These are phyloP conservation scores for Cladophialophora immunda DNA, from an alignment of 2,329 filamentous ascomycete species.

Conservation along the genomic window DNA sequence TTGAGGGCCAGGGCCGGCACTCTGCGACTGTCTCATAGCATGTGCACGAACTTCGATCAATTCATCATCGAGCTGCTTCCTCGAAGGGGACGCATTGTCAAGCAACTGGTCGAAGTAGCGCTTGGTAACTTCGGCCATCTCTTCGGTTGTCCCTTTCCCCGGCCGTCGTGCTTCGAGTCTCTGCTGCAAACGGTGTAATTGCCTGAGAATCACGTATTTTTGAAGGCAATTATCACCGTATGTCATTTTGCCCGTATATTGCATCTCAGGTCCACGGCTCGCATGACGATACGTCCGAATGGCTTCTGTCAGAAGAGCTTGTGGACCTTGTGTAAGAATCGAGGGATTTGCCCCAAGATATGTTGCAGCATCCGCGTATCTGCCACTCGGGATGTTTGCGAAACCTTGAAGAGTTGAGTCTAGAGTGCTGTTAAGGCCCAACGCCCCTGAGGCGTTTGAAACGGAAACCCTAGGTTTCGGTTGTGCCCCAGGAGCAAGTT, in stretches of 20 bases:
- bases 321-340: neutral
- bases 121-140: neutral
- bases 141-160: neutral
- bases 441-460: neutral
- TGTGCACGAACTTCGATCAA: neutral
- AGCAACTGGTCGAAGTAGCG: neutral
- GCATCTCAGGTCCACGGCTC: neutral
- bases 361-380: neutral
- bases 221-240: constrained; percentile 2
- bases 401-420: neutral
- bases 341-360: neutral
- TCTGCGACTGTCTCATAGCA: neutral
- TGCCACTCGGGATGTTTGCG: neutral
- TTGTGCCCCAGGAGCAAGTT: constrained; percentile 2
- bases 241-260: neutral
- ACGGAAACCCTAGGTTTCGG: neutral
- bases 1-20: neutral
- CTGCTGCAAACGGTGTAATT: neutral
- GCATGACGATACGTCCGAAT: neutral
- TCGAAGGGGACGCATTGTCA: neutral
- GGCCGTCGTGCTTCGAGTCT: neutral
- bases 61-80: neutral
- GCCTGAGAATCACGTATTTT: neutral
- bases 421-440: neutral
- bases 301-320: neutral